Evolutionary conservation across 2,329 filamentous ascomycete genomes (phyloP).

Genomic region (Myriosclerotinia duriaeana): DNA sequence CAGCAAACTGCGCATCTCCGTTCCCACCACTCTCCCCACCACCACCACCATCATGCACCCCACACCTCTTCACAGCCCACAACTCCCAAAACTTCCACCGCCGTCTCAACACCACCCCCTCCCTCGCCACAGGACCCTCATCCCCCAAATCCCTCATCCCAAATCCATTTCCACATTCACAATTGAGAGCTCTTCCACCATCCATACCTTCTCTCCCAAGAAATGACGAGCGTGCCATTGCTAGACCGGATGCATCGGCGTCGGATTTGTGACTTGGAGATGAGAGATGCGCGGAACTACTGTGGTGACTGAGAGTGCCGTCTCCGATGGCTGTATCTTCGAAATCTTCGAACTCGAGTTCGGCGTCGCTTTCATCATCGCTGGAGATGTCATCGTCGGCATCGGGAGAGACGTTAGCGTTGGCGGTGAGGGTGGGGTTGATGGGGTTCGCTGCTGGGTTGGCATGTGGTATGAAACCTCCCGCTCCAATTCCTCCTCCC

Average conservation of each 20-base stretch:
- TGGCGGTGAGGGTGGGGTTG: neutral
- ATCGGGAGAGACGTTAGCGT: neutral
- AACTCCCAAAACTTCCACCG: constrained; percentile 25
- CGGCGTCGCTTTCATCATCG: constrained; percentile 7
- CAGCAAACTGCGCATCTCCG: neutral
- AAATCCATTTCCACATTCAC: constrained; percentile 19
- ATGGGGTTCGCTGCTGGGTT: neutral
- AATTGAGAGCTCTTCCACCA: neutral
- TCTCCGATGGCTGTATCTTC: constrained; percentile 21
- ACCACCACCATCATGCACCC: constrained; percentile 10
- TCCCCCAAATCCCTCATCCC: constrained; percentile 13
- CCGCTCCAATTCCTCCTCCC: too few relatives aligned
- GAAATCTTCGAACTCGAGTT: constrained; percentile 2
- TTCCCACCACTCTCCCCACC: neutral
- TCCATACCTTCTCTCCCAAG: neutral
- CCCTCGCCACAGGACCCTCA: neutral
- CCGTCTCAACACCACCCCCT: constrained; percentile 5
- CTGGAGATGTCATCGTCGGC: neutral
- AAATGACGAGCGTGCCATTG: neutral
- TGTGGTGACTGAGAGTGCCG: constrained; percentile 17
- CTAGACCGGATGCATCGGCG: neutral
- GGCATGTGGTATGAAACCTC: neutral
- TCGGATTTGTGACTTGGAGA: neutral
- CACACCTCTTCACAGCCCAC: constrained; percentile 24
- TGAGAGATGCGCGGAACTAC: constrained; percentile 15